Conservation (phyloP, 345 rosid genomes). For the Citrus hindsii region DNA sequence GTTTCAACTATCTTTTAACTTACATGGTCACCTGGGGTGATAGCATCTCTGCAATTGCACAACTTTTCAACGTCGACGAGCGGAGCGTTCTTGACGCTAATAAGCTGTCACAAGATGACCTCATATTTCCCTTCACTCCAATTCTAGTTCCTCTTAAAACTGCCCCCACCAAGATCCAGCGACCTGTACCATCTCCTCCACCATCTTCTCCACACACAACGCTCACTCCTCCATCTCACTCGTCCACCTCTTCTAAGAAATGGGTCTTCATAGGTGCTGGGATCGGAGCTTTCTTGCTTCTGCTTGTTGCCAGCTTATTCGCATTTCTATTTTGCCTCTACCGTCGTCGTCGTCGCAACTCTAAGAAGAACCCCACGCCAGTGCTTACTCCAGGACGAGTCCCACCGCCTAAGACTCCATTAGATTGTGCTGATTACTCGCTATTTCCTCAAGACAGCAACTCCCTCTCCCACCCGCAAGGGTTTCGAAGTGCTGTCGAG, state of each 20-base stretch:
- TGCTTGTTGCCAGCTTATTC: slow-evolving; percentile 22
- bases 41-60: slow-evolving; percentile 40
- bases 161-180: slow-evolving; percentile 35
- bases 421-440: slow-evolving; percentile 36
- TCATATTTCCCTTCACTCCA: slow-evolving; percentile 58
- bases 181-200: slow-evolving; percentile 25
- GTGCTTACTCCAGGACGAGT: neutral
- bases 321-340: slow-evolving; percentile 33
- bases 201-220: slow-evolving; percentile 19
- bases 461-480: slow-evolving; percentile 37
- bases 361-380: slow-evolving; percentile 10
- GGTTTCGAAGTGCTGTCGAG: slow-evolving; percentile 51
- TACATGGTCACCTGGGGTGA: slow-evolving; percentile 50
- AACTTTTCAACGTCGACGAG: slow-evolving; percentile 32
- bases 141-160: slow-evolving; percentile 60
- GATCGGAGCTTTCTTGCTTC: slow-evolving; percentile 41
- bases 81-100: slow-evolving; percentile 50
- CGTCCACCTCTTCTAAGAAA: slow-evolving; percentile 43
- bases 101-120: slow-evolving; percentile 14
- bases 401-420: slow-evolving; percentile 15
- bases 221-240: neutral
- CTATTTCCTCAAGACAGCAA: slow-evolving; percentile 22
- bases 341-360: slow-evolving; percentile 27
- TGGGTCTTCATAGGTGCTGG: slow-evolving; percentile 62
- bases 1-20: slow-evolving; percentile 51